Conservation (phyloP, 164 flowering plant species). For the Warburgia ugandensis region DNA sequence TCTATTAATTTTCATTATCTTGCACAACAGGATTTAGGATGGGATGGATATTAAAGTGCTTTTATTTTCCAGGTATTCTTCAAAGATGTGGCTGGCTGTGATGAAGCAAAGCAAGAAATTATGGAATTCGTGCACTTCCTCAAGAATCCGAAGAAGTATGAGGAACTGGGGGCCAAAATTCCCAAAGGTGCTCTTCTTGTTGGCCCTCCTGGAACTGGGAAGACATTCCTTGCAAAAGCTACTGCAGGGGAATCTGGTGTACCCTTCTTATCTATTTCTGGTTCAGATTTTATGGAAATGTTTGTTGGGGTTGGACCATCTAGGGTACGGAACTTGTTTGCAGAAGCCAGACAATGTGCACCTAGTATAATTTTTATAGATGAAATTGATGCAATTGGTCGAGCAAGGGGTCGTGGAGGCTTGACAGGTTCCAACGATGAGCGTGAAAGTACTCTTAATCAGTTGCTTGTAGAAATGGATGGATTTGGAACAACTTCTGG, state of each 20-base stretch:
- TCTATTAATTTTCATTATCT: too few species aligned
- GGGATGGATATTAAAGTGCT: too few species aligned
- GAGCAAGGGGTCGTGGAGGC: slow-evolving; percentile 85
- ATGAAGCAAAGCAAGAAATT: slow-evolving; percentile 94
- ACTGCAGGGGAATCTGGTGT: slow-evolving; percentile 92
- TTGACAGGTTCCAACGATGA: slow-evolving; percentile 73
- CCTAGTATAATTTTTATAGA: slow-evolving; percentile 90
- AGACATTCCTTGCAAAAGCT: slow-evolving; percentile 92
- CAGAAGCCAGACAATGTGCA: slow-evolving; percentile 83
- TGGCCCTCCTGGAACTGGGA: slow-evolving; percentile 95
- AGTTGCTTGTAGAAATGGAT: slow-evolving; percentile 92
- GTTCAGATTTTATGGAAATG: slow-evolving; percentile 96
- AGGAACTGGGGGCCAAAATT: slow-evolving; percentile 82
- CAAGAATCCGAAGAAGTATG: slow-evolving; percentile 83
- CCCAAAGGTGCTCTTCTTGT: slow-evolving; percentile 94
- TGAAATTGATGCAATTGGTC: slow-evolving; percentile 94
- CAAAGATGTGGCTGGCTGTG: slow-evolving; percentile 95
- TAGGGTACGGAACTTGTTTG: slow-evolving; percentile 78
- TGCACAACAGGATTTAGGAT: too few species aligned
- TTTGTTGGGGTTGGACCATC: slow-evolving; percentile 95
- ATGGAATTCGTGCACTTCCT: slow-evolving; percentile 96
- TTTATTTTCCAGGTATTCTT: slow-evolving; percentile 47
- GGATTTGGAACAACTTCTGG: slow-evolving; percentile 90
- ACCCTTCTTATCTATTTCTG: slow-evolving; percentile 80
- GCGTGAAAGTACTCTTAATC: slow-evolving; percentile 90